Base-by-base conservation (phyloP, 2,329 filamentous ascomycete genomes). In the Tolypocladium guangdongense region DNA sequence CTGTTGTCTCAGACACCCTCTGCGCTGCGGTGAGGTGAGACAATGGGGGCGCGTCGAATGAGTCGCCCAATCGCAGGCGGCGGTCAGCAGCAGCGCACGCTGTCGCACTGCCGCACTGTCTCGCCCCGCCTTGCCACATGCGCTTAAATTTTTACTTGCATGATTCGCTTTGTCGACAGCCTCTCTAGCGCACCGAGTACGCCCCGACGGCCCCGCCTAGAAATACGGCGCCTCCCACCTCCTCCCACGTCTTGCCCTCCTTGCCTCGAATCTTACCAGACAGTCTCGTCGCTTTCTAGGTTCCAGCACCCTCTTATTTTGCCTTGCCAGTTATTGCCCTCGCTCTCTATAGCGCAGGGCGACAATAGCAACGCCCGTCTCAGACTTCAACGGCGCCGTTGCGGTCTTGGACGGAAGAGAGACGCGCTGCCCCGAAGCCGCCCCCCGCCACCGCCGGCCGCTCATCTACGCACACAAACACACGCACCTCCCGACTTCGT, bases 401-500 rank as follows among this genome's bases (percentile, higher is more conserved):
- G 43, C 14, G 27, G 33, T 50, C 35, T 24, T 6, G 18, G 35
- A 38, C 48, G 7, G 48, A 38, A 38, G 48, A 37, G 47, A 22
- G 46, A 27, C 46, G n/a, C 32, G 33, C 46, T 37, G 47, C 12
- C 35, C 4, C 41, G 20, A 12, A 45, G 8, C 22, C 41, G 20
- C n/a, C 14, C 30, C 20, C 30, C 35, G 1, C 22, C 48, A 8
- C 33, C 22, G 36, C n/a, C 32, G 35, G 16, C n/a, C 48, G 20
- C 35, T n/a, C 48, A 11, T 43, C 37, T 30, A 59, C 58, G 53
- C 52, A 56, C 56, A 59, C 57, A 60, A 55, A 58, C 59, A 59
- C 61, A 53, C 59, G 57, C 62, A 57, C 53, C 38, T 46, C 54
- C 51, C 48, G 30, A 46, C 52, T 43, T 49, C 58, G 67, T 71